These are phyloP conservation scores for Trifolium pratense DNA, from an alignment of 306 rosid genomes.

Conservation along the genomic window DNA sequence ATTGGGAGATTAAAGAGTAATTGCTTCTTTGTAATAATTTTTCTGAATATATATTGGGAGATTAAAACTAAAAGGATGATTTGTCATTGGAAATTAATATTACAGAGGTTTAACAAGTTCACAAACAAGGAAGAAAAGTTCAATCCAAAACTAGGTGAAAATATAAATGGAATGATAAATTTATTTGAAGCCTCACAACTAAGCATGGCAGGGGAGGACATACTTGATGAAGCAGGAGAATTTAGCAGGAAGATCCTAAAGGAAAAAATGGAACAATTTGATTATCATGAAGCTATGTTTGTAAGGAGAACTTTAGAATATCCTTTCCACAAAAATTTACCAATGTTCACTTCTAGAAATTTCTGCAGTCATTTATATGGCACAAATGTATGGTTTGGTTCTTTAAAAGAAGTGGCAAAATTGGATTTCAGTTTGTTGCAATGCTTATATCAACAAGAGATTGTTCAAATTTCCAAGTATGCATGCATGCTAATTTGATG, in stretches of 20 bases:
- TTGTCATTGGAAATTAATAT: conserved; percentile 11
- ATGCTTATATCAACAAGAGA: conserved; percentile 47
- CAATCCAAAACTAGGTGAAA: conserved; percentile 22
- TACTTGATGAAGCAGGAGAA: conserved; percentile 45
- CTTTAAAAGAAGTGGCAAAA: conserved; percentile 55
- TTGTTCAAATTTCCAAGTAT: conserved; percentile 52
- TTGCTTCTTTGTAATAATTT: background rate
- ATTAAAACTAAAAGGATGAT: background rate
- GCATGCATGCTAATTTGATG: background rate
- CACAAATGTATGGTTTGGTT: conserved; percentile 46
- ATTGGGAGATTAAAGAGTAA: too few relatives aligned
- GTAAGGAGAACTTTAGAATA: conserved; percentile 47
- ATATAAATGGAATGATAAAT: conserved; percentile 37
- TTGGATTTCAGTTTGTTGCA: conserved; percentile 49
- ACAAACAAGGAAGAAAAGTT: conserved; percentile 39
- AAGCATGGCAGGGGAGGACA: conserved; percentile 42
- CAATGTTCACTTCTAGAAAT: conserved; percentile 49
- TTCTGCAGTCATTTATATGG: conserved; percentile 35
- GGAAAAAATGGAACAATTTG: conserved; percentile 1
- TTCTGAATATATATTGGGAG: background rate
- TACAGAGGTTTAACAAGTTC: conserved; percentile 46
- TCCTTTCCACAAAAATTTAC: conserved; percentile 67
- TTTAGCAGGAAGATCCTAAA: conserved; percentile 39
- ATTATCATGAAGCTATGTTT: conserved; percentile 39
- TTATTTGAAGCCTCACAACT: conserved; percentile 53